Evolutionary conservation across 2,329 filamentous ascomycete species (phyloP), one percentile per base, ranked within the genome.

Genomic region (Pestalotiopsis sp.): DNA sequence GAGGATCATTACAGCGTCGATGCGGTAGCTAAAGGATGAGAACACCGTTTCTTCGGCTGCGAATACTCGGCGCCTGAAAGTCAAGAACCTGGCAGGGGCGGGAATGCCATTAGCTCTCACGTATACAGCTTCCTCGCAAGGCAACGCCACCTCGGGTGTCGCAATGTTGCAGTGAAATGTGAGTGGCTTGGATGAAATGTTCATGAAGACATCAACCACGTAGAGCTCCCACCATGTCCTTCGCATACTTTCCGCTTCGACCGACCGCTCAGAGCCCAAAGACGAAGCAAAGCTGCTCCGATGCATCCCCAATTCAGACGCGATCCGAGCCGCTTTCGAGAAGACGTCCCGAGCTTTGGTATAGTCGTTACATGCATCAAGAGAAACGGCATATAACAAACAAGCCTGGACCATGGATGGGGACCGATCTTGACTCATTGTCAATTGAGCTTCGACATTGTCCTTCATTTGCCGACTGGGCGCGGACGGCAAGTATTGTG

Each of bases 151-250:
- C 36, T 62, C 59, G 31, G 59, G 59, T 39, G 59, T 39, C 9
- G 59, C n/a, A 39, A 62, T 36, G 6, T 62, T 39, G 59, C 31
- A 62, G 14, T 36, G n/a, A 62, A 62, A 62, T 20, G 59, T 36
- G 9, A 62, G 25, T 39, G 59, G 59, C n/a, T 20, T 39, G 9
- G 59, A 36, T 12, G 59, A 62, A 13, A 62, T 62, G 31, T 62
- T 62, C 59, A 62, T 62, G 59, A 62, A 62, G 4, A 62, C 31
- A n/a, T 62, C 59, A 12, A 62, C 59, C 25, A 62, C n/a, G 7
- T 62, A 62, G 59, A 62, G 59, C 59, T 62, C 59, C 59, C 59
- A 62, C 59, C 59, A 62, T 36, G 59, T 62, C 20, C 59, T 41
- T 38, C 59, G 59, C 59, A 62, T 27, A 13, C 59, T 62, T 12